A percentile compares a stretch with the other conserved stretches of the same genome.
Conservation (phyloP, 2,329 filamentous ascomycete genomes). For the Penicillium hordei region DNA sequence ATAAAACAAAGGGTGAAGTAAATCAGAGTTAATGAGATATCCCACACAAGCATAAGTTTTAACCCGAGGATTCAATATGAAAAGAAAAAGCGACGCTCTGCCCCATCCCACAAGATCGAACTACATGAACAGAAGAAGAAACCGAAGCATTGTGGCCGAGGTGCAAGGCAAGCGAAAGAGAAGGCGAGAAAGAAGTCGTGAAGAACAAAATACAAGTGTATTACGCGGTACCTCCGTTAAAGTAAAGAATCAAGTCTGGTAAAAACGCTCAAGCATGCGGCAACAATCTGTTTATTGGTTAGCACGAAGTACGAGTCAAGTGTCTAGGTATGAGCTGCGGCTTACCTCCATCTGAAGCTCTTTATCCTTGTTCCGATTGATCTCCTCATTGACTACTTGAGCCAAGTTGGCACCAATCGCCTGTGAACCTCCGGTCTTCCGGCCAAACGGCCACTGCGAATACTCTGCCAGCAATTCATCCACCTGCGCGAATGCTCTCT, state of each 20-base stretch:
- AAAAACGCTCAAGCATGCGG: conserved; percentile 95
- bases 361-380: conserved; percentile 83
- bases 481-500: conserved; percentile 93
- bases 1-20: conserved; percentile 13
- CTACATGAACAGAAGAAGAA: conserved; percentile 30
- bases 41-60: conserved; percentile 32
- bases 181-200: conserved; percentile 12
- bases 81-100: conserved; percentile 17
- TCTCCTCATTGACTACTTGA: conserved; percentile 81
- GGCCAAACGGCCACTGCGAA: conserved; percentile 94
- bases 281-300: conserved; percentile 62
- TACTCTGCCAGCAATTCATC: conserved; percentile 95
- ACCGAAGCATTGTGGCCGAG: conserved; percentile 3
- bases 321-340: conserved; percentile 9
- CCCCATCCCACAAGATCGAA: conserved; percentile 28
- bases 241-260: conserved; percentile 94
- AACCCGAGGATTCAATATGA: conserved; percentile 24
- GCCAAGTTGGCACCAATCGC: conserved; percentile 92
- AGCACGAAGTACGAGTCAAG: conserved; percentile 8
- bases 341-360: conserved; percentile 92
- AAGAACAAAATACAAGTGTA: conserved; percentile 25
- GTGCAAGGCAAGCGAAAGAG: not conserved
- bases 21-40: conserved; percentile 21
- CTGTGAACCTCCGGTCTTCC: conserved; percentile 70
- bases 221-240: conserved; percentile 46